Base-by-base conservation (phyloP, 352 stramenopile species). In the Globisporangium sylvaticum region DNA sequence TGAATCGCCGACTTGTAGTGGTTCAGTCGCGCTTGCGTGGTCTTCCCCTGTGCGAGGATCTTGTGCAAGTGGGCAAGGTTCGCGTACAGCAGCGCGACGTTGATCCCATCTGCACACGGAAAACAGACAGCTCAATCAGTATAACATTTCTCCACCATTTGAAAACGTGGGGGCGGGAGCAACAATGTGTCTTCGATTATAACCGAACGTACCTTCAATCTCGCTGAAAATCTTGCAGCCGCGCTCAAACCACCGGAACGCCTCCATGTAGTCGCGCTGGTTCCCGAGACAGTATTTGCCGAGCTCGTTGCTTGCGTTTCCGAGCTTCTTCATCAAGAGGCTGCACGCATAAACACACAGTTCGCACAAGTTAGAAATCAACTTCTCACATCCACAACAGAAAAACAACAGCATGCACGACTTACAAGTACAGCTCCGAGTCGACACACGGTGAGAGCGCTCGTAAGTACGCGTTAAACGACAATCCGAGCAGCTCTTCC, bases 41-140 rank as follows among this genome's bases (percentile, higher is more conserved):
- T n/a, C 56, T 88, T 78, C 18, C 68, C 74, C 67, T 91, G 84
- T 1, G 87, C 85, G 15, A 95, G 83, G 50, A 95, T 89, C 62
- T 95, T 95, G 76, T 95, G 87, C 6, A 95, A 68, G 61, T 95
- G 84, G 1, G 87, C 84, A 10, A 95, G 74, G 53, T 95, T 95
- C 1, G 87, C 87, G 10, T 77, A 86, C 52, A 95, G 72, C 48
- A 95, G 61, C 4, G 87, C 85, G n/a, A 90, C 84, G 24, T 95
- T 95, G 22, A 93, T 72, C 37, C 73, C 81, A 72, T 95, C 87
- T 91, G 54, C 10, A 65, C 31, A 58, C 39, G 39, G 12, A 57
- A 67, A 62, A 56, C 32, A 29, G 37, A 50, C 15, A 10, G 52
- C 12, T 52, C 24, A 25, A 24, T 37, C 25, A 75, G 34, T 50